Percentiles rank a stretch among this genome's conserved stretches.
phyloP scores from a whole-genome alignment of 1,284 basidiomycete species.

The Bjerkandera adusta region DNA sequence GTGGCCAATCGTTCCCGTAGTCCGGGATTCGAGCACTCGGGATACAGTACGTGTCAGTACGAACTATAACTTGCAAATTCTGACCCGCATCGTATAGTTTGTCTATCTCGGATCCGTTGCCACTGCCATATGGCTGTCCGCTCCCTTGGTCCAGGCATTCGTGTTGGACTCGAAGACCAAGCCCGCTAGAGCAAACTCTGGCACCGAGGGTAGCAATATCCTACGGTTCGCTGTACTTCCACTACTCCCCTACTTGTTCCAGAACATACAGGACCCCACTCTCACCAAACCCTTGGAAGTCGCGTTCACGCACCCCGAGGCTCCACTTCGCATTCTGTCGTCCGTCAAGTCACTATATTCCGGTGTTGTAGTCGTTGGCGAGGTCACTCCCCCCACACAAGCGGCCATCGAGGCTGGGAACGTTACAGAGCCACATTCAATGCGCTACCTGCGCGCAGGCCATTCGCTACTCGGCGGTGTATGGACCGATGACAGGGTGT shows the following conservation, averaged over 20 bases:
- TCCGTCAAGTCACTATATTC: slow-evolving; percentile 66
- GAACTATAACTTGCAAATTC: not conserved
- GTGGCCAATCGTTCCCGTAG: slow-evolving; percentile 24
- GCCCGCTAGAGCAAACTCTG: slow-evolving; percentile 1
- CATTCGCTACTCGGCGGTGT: slow-evolving; percentile 88
- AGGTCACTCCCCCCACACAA: slow-evolving; percentile 46
- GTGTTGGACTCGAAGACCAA: not conserved
- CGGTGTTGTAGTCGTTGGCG: slow-evolving; percentile 78
- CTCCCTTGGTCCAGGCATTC: slow-evolving; percentile 11
- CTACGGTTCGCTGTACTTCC: slow-evolving; percentile 34
- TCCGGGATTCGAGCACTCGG: slow-evolving; percentile 16
- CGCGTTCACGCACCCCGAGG: slow-evolving; percentile 52
- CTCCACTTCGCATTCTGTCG: slow-evolving; percentile 67
- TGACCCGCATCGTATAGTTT: not conserved
- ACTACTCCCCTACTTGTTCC: slow-evolving; percentile 35
- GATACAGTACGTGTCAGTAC: slow-evolving; percentile 21
- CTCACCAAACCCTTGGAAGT: slow-evolving; percentile 50
- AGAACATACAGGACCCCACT: slow-evolving; percentile 46
- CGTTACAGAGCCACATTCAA: slow-evolving; percentile 40
- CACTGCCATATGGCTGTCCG: slow-evolving; percentile 10
- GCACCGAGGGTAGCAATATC: slow-evolving; percentile 2
- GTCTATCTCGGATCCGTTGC: slow-evolving; percentile 12
- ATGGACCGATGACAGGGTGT: slow-evolving; percentile 64
- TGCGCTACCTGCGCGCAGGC: slow-evolving; percentile 82
- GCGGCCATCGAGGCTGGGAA: slow-evolving; percentile 29